These are phyloP conservation scores for Camelina sativa DNA, from an alignment of 345 rosid species.

Conservation along the genomic window DNA sequence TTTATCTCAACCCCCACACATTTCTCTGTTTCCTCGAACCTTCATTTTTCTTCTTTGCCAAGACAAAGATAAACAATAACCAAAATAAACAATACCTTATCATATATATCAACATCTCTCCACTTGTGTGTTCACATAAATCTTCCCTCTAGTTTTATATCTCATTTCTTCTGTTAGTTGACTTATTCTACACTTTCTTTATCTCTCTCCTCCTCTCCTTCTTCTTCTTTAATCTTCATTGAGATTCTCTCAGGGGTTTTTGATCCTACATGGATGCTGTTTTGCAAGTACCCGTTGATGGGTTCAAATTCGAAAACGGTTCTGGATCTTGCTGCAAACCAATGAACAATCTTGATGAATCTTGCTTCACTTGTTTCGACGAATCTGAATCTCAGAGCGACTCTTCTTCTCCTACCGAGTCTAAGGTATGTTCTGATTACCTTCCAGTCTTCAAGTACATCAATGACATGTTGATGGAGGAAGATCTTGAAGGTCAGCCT, in stretches of 20 bases:
- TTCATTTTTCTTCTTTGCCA: slow-evolving; percentile 32
- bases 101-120: slow-evolving; percentile 10
- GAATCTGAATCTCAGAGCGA: slow-evolving; percentile 31
- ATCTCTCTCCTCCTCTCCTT: neutral
- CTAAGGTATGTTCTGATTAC: slow-evolving; percentile 42
- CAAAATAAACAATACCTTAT: neutral
- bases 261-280: slow-evolving; percentile 41
- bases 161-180: slow-evolving; percentile 29
- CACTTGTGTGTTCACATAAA: slow-evolving; percentile 39
- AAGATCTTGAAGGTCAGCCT: slow-evolving; percentile 66
- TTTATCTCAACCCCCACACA: slow-evolving; percentile 30
- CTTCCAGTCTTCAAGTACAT: slow-evolving; percentile 64
- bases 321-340: slow-evolving; percentile 44
- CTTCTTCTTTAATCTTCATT: neutral
- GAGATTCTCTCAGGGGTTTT: slow-evolving; percentile 3
- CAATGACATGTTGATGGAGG: slow-evolving; percentile 84
- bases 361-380: slow-evolving; percentile 16
- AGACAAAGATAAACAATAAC: neutral
- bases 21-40: slow-evolving; percentile 38
- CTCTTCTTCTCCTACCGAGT: slow-evolving; percentile 21
- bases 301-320: slow-evolving; percentile 35
- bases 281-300: slow-evolving; percentile 33
- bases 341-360: slow-evolving; percentile 34
- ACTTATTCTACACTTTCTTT: slow-evolving; percentile 6
- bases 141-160: neutral